These are phyloP conservation scores for Aphanomyces cochlioides DNA, from an alignment of 352 stramenopile genomes.

Conservation along the genomic window DNA sequence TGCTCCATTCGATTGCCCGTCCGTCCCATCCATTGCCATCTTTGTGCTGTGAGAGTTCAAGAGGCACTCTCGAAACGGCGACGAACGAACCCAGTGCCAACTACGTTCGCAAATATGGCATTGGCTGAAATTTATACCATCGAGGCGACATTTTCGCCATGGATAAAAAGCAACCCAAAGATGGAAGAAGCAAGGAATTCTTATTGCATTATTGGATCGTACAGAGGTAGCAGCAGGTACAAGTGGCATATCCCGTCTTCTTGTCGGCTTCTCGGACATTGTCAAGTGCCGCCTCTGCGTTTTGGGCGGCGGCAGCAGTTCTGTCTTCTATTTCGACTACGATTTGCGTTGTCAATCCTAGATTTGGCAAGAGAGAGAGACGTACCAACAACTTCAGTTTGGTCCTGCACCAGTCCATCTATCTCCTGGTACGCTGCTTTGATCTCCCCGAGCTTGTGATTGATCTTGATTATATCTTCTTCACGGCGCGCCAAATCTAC, in stretches of 20 bases:
- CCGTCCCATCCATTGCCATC: conserved; percentile 6
- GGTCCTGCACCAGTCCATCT: conserved; percentile 75
- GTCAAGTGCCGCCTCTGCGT: conserved; percentile 62
- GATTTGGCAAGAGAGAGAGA: conserved; percentile 14
- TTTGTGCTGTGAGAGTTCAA: too few species aligned
- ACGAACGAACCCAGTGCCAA: background rate
- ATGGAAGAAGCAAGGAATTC: background rate
- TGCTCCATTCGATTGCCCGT: background rate
- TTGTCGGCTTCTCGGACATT: conserved; percentile 68
- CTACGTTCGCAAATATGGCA: too few species aligned
- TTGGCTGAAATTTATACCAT: too few species aligned
- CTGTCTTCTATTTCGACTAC: conserved; percentile 80
- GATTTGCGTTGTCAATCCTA: background rate
- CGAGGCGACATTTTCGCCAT: too few species aligned
- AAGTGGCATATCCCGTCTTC: conserved; percentile 66
- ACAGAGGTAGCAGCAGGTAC: conserved; percentile 33
- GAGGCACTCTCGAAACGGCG: background rate
- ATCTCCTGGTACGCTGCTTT: conserved; percentile 84
- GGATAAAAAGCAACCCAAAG: too few species aligned
- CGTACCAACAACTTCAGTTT: conserved; percentile 65
- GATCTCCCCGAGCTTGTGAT: conserved; percentile 79
- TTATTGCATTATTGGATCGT: conserved; percentile 15
- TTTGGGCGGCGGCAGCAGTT: conserved; percentile 70
- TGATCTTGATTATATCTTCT: conserved; percentile 86
- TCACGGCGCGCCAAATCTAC: conserved; percentile 72